A percentile compares a stretch with the other conserved stretches of the same genome.
phyloP scores from a whole-genome alignment of 345 rosid species.

The Euclidium syriacum region DNA sequence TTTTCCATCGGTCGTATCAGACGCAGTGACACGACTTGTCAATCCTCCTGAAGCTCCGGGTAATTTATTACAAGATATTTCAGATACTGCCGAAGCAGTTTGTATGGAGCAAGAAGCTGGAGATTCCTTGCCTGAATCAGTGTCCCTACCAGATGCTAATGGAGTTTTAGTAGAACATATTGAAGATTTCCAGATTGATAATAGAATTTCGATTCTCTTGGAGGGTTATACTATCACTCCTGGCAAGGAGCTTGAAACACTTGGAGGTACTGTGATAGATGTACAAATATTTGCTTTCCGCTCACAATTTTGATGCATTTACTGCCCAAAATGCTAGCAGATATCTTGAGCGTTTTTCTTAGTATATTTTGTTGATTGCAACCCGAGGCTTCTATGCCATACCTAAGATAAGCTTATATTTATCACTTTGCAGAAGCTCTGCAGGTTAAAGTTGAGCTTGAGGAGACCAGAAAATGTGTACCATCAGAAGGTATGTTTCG shows the following conservation, averaged over 20 bases:
- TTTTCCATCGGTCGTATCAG: conserved; percentile 47
- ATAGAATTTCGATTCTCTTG: conserved; percentile 65
- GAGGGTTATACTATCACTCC: conserved; percentile 60
- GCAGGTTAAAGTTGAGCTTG: conserved; percentile 54
- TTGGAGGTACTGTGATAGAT: conserved; percentile 58
- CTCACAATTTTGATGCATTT: conserved; percentile 6
- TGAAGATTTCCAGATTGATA: conserved; percentile 64
- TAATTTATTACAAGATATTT: conserved; percentile 62
- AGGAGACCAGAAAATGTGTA: conserved; percentile 42
- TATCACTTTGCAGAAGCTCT: conserved; percentile 56
- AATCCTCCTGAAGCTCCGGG: conserved; percentile 98
- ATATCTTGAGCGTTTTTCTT: background rate
- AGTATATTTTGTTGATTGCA: conserved; percentile 1
- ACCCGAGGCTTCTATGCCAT: conserved; percentile 3
- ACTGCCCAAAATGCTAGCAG: background rate
- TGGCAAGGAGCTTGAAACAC: conserved; percentile 74
- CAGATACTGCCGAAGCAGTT: conserved; percentile 41
- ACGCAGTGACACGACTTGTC: conserved; percentile 63
- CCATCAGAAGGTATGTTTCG: conserved; percentile 52
- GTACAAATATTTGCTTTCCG: background rate
- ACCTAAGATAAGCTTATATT: conserved; percentile 12
- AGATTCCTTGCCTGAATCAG: conserved; percentile 23
- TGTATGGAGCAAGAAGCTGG: conserved; percentile 35
- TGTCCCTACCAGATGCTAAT: conserved; percentile 23
- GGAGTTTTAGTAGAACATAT: conserved; percentile 30